phyloP scores from a whole-genome alignment of 768 basidiomycete genomes.

The Coprinopsis strossmayeri region DNA sequence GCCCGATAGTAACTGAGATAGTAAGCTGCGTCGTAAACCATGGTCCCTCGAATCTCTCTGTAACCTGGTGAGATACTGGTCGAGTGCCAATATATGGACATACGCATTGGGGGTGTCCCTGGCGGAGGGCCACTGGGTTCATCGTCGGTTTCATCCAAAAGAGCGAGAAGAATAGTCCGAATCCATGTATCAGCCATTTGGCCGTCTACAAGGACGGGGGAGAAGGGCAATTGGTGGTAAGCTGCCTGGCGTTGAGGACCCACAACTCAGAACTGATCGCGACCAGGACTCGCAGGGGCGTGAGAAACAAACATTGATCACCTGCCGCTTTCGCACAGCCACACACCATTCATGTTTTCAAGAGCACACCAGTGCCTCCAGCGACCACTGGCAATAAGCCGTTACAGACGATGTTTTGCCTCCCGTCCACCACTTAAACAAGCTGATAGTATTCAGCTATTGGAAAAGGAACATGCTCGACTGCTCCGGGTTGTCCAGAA shows the following conservation, averaged over 20 bases:
- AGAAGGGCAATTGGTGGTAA: no score
- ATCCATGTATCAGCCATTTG: slow-evolving; percentile 8
- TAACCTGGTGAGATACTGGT: slow-evolving; percentile 5
- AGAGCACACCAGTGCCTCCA: not conserved
- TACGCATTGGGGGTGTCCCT: slow-evolving; percentile 59
- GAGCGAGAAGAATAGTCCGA: slow-evolving; percentile 17
- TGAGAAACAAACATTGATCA: slow-evolving; percentile 1
- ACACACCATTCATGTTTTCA: slow-evolving; percentile 1
- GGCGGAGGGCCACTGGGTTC: slow-evolving; percentile 43
- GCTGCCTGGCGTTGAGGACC: no score
- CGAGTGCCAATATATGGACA: slow-evolving; percentile 20
- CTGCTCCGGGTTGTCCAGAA: slow-evolving; percentile 49
- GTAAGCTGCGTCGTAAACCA: slow-evolving; percentile 92
- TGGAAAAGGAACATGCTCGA: slow-evolving; percentile 39
- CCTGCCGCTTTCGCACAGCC: not conserved
- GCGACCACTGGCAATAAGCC: not conserved
- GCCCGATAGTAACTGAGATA: slow-evolving; percentile 72
- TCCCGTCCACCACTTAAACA: not conserved
- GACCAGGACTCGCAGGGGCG: not conserved
- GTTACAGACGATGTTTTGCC: slow-evolving; percentile 1
- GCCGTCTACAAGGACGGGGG: no score
- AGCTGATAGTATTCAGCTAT: not conserved
- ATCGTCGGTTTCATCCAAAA: slow-evolving; percentile 26
- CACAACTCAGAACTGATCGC: no score
- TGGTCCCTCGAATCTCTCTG: slow-evolving; percentile 83